Conservation (phyloP, 1,139 yeast genomes). For the Blastobotrys serpentis region DNA sequence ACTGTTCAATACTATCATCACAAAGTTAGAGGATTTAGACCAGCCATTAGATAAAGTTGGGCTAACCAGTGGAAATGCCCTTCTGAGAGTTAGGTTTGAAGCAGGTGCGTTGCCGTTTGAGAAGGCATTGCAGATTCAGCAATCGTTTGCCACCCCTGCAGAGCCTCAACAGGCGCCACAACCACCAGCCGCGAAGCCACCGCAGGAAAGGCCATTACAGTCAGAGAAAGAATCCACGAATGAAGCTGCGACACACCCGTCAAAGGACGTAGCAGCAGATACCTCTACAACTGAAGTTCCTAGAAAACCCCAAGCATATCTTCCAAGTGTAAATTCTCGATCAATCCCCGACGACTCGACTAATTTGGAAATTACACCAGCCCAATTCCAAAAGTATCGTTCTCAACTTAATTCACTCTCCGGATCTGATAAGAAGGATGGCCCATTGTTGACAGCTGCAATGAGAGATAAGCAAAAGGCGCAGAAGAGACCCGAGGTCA, state of each 20-base stretch:
- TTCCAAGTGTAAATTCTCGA: conserved; percentile 20
- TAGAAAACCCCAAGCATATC: conserved; percentile 27
- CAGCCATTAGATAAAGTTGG: conserved; percentile 29
- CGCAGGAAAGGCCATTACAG: background rate
- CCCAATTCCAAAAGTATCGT: conserved; percentile 29
- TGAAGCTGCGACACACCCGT: background rate
- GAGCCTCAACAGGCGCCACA: background rate
- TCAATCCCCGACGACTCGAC: conserved; percentile 19
- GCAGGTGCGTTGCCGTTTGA: conserved; percentile 24
- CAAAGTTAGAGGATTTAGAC: conserved; percentile 27
- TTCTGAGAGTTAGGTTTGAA: conserved; percentile 31
- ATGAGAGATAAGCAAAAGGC: conserved; percentile 31
- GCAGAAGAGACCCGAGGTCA: conserved; percentile 26
- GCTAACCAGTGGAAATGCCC: conserved; percentile 28
- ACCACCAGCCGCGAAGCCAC: background rate
- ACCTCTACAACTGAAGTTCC: background rate
- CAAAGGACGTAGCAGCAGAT: background rate
- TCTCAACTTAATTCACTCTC: conserved; percentile 28
- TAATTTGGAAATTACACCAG: conserved; percentile 26
- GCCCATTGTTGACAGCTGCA: conserved; percentile 35
- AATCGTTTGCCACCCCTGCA: conserved; percentile 14
- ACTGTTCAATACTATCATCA: conserved; percentile 26
- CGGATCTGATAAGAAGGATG: conserved; percentile 26
- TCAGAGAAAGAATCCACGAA: background rate
- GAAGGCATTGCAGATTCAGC: conserved; percentile 25